A percentile compares a stretch with the other conserved stretches of the same genome.
Conservation (phyloP, 2,329 filamentous ascomycete species). For the Rhytidhysteron rufulum region DNA sequence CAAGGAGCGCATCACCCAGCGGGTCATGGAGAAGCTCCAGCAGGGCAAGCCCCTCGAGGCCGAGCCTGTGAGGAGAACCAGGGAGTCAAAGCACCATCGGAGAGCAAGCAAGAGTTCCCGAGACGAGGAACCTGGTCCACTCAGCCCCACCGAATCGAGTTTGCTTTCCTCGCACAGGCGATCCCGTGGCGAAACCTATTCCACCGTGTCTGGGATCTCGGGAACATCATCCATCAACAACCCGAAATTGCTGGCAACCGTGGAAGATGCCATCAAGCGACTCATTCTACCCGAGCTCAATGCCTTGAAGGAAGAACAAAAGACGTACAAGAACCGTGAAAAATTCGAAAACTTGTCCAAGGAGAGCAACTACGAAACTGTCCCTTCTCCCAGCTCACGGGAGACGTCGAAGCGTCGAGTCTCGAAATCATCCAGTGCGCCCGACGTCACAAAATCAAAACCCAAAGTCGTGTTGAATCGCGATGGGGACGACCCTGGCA, state of each 20-base stretch:
- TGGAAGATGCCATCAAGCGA: slow-evolving; percentile 87
- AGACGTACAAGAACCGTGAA: slow-evolving; percentile 66
- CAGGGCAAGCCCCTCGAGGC: slow-evolving; percentile 45
- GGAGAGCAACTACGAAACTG: slow-evolving; percentile 52
- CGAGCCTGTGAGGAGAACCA: slow-evolving; percentile 28
- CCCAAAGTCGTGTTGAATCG: slow-evolving; percentile 60
- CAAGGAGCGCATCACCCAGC: slow-evolving; percentile 63
- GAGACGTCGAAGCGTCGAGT: slow-evolving; percentile 49
- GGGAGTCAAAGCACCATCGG: slow-evolving; percentile 17
- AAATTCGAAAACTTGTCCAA: slow-evolving; percentile 61
- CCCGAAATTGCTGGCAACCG: slow-evolving; percentile 82
- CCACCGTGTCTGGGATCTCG: slow-evolving; percentile 53
- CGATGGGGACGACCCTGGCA: slow-evolving; percentile 56
- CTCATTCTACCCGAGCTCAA: slow-evolving; percentile 89
- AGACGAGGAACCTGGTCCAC: slow-evolving; percentile 37
- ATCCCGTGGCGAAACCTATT: slow-evolving; percentile 56
- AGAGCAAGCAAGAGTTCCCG: slow-evolving; percentile 43
- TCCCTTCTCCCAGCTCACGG: slow-evolving; percentile 51
- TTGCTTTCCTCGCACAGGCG: slow-evolving; percentile 57
- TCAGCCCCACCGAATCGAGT: slow-evolving; percentile 58
- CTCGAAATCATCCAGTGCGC: slow-evolving; percentile 60
- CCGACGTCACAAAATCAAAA: slow-evolving; percentile 52
- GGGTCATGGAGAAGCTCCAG: slow-evolving; percentile 64
- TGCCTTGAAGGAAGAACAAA: slow-evolving; percentile 85
- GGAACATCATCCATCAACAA: slow-evolving; percentile 77